These are phyloP conservation scores for Pholiota conissans DNA, from an alignment of 768 basidiomycete species.

Conservation along the genomic window DNA sequence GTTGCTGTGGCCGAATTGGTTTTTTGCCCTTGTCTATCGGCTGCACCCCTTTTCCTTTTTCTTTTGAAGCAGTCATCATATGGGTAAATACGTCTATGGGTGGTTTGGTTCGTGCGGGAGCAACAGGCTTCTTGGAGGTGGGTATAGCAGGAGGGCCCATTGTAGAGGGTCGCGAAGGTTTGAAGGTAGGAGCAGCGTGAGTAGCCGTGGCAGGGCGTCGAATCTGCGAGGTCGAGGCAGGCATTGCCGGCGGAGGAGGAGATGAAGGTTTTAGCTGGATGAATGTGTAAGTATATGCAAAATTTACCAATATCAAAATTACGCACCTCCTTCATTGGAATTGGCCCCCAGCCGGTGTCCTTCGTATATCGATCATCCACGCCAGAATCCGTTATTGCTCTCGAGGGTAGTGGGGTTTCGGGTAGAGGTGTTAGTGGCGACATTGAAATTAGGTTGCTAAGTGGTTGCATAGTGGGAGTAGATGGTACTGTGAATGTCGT, in stretches of 20 bases:
- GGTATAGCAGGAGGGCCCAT: constrained; percentile 18
- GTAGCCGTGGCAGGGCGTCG: constrained; percentile 22
- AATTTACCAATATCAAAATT: not conserved
- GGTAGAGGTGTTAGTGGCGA: constrained; percentile 53
- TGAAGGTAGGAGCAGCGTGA: constrained; percentile 2
- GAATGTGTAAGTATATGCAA: not conserved
- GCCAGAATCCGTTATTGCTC: constrained; percentile 5
- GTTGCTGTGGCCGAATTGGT: not conserved
- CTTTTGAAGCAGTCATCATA: constrained; percentile 26
- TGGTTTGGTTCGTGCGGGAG: not conserved
- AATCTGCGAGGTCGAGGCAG: no score
- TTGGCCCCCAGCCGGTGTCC: constrained; percentile 22
- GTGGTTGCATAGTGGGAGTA: constrained; percentile 17
- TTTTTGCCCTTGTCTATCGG: constrained; percentile 10
- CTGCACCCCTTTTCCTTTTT: constrained; percentile 20
- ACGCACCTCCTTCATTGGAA: constrained; percentile 23
- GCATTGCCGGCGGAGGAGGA: not conserved
- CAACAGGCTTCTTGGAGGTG: constrained; percentile 6
- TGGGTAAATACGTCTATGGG: constrained; percentile 30
- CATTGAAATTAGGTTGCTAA: constrained; percentile 22
- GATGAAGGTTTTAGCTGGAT: not conserved
- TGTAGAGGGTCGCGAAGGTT: constrained; percentile 1
- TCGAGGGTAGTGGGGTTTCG: constrained; percentile 40
- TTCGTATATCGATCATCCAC: constrained; percentile 22
- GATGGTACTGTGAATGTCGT: constrained; percentile 11